A percentile compares a stretch with the other conserved stretches of the same genome.
phyloP scores from a whole-genome alignment of 2,329 filamentous ascomycete species.

The Curvularia sp. region DNA sequence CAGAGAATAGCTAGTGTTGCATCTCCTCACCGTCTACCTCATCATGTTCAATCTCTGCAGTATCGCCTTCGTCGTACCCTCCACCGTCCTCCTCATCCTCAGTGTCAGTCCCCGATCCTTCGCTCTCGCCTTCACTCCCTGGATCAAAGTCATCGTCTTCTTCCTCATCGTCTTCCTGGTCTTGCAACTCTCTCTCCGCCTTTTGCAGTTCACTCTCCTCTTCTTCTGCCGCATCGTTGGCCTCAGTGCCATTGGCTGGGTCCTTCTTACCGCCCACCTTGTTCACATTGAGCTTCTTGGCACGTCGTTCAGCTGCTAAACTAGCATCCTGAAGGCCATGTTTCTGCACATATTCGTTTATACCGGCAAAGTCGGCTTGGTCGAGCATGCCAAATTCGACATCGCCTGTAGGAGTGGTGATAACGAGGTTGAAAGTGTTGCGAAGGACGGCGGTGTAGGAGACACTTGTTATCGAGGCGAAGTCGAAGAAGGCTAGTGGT shows the following conservation, averaged over 20 bases:
- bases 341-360: conserved; percentile 67
- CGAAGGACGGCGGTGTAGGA: conserved; percentile 70
- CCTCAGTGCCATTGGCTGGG: conserved; percentile 14
- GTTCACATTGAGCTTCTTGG: conserved; percentile 65
- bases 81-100: conserved; percentile 46
- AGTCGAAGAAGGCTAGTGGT: conserved; percentile 67
- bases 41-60: conserved; percentile 23
- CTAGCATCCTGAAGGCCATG: conserved; percentile 69
- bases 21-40: conserved; percentile 38
- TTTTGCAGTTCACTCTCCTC: conserved; percentile 51
- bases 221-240: conserved; percentile 31
- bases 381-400: conserved; percentile 71
- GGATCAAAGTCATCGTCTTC: conserved; percentile 54
- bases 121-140: conserved; percentile 51
- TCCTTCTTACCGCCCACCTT: conserved; percentile 39
- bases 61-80: conserved; percentile 42
- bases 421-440: conserved; percentile 70
- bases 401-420: conserved; percentile 61
- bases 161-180: conserved; percentile 51
- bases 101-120: conserved; percentile 47
- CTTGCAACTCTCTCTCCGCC: conserved; percentile 47
- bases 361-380: conserved; percentile 67
- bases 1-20: conserved; percentile 24
- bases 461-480: conserved; percentile 64
- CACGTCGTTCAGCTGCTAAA: conserved; percentile 65